Conservation (phyloP, 1,139 yeast genomes). For the Nadsonia commutata region DNA sequence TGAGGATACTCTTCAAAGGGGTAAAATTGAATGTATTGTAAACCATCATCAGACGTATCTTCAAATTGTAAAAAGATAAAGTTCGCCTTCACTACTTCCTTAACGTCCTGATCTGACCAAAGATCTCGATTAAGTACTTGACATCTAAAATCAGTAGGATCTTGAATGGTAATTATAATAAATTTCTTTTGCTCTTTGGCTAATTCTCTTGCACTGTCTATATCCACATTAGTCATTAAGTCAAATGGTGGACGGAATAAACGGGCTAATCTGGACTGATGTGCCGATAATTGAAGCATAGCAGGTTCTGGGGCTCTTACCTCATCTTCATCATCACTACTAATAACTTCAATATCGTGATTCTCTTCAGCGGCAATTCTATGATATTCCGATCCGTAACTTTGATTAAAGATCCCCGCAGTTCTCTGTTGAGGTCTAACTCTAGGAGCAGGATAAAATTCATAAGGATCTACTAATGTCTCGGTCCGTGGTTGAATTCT, state of each 20-base stretch:
- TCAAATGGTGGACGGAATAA: conserved; percentile 87
- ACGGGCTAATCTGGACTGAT: conserved; percentile 61
- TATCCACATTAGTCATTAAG: conserved; percentile 46
- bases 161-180: conserved; percentile 81
- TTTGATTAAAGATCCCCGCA: conserved; percentile 35
- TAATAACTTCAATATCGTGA: conserved; percentile 10
- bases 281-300: conserved; percentile 30
- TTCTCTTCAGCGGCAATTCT: conserved; percentile 13
- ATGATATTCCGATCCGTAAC: conserved; percentile 13
- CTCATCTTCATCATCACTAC: conserved; percentile 15
- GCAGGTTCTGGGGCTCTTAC: conserved; percentile 15
- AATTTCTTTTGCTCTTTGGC: conserved; percentile 60
- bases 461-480: conserved; percentile 43
- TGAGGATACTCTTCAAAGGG: conserved; percentile 67
- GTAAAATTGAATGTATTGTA: conserved; percentile 55
- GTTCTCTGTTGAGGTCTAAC: conserved; percentile 6
- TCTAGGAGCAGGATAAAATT: conserved; percentile 4
- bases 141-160: conserved; percentile 68
- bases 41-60: conserved; percentile 60
- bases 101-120: conserved; percentile 66
- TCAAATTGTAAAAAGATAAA: conserved; percentile 68
- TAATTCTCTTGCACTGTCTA: conserved; percentile 55
- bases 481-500: conserved; percentile 75
- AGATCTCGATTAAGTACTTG: conserved; percentile 86
- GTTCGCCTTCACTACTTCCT: conserved; percentile 45